Base-by-base conservation (phyloP, 192 early-diverging fungal species). In the Geranomyces michiganensis region DNA sequence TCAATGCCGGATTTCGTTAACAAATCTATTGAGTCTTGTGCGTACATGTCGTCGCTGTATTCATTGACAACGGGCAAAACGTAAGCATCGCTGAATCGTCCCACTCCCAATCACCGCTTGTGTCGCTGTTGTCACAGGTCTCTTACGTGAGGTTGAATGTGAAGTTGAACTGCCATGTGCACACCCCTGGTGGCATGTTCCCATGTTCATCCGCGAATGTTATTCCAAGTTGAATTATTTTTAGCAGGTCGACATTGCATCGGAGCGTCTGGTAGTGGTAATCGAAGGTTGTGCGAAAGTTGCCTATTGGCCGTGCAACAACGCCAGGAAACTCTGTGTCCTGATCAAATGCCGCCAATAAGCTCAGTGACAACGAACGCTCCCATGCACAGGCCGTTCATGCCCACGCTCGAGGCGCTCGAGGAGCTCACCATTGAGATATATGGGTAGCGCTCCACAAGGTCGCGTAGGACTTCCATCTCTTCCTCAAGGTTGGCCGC, bases 121-220 rank as follows among this genome's bases (percentile, higher is more conserved):
- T 43, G 3, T 62, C 17, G 22, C 43, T 41, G 36, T 3, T n/a
- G n/a, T 10, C 5, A 41, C 36, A 41, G 10, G 51, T 8, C 14
- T 26, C 83, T 75, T 77, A 93, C 92, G 78, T 82, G 55, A 99
- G 75, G 73, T 89, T 93, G 75, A 99, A 99, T 75, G 92, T 94
- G 85, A 99, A 99, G 86, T 99, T 98, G 81, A 99, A 99, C 82
- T 99, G 97, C 95, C 96, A 99, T 30, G 94, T 95, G 76, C 91
- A 92, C 15, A 87, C 89, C 65, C 91, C 92, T 48, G 87, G 86
- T 48, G 97, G 94, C 26, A 89, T 73, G 44, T 93, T 90, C 60
- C 97, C 97, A 29, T 90, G 67, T 70, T 87, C 89, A 76, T 96
- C 93, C 64, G 91, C 90, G 73, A 95, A 93, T 0, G 71, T 73